Base-by-base conservation (phyloP, 2,329 filamentous ascomycete species). In the Xylariaceae sp. region DNA sequence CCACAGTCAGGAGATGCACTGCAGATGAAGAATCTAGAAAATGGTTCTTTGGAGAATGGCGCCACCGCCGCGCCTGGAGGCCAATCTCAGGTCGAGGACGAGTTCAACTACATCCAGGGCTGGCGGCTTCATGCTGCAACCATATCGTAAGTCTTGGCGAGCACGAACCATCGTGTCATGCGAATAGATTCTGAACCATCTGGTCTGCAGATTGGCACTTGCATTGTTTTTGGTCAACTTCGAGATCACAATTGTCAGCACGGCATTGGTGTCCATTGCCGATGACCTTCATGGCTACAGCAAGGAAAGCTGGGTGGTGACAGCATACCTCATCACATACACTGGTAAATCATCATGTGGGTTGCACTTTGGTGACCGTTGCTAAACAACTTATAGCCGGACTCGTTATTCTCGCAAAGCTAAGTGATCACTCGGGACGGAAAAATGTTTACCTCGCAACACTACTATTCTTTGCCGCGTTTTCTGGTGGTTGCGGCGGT, bases 321-420 rank as follows among this genome's bases (percentile, higher is more conserved):
- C 34, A 38, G 34, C 34, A 9, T 38, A 38, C 34, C 16, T 38
- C 13, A 63, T 80, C 18, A 75, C 75, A 0, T 80, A 78, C 51
- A 77, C 73, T 11, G 73, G 75, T 71, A 56, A 42, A 45, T 44
- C 10, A 17, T 41, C n/a, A 38, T 38, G 5, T 7, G 22, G 22
- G 7, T 7, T 28, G 22, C 22, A 28, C 4, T 28, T 28, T 28
- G 22, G 22, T 7, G 22, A 28, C 22, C 4, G 22, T 28, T 28
- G 22, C 22, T 28, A 5, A 28, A 7, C 7, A 7, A 28, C 22
- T 28, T 28, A 28, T 40, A 47, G 46, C 34, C 6, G 45, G 40
- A 14, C 22, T 55, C 3, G 52, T 55, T 2, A 51, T 55, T n/a
- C 22, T 14, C 10, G 45, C 48, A 12, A 51, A 60, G 31, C n/a